phyloP scores from a whole-genome alignment of 805 yeast genomes.

The Wickerhamiella cacticola region DNA sequence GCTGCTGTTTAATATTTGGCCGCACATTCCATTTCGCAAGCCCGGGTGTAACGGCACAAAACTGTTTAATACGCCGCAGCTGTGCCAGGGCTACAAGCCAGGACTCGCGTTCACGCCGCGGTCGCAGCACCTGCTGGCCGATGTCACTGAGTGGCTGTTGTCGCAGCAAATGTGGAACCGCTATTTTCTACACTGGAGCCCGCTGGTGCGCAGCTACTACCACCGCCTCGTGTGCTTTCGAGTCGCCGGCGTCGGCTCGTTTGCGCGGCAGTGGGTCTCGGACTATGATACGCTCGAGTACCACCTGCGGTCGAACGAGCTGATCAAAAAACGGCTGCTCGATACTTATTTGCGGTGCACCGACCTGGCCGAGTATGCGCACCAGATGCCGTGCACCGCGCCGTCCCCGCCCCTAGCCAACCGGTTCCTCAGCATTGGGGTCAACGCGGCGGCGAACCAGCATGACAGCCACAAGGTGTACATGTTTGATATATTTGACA shows the following conservation, averaged over 20 bases:
- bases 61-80: background rate
- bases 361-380: constrained; percentile 12
- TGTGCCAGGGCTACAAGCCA: constrained; percentile 5
- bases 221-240: constrained; percentile 59
- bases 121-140: constrained; percentile 35
- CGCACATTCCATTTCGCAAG: constrained; percentile 32
- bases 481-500: constrained; percentile 31
- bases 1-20: constrained; percentile 64
- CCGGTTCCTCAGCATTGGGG: constrained; percentile 22
- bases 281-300: constrained; percentile 24
- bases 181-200: constrained; percentile 68
- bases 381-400: constrained; percentile 15
- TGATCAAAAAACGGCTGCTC: constrained; percentile 20
- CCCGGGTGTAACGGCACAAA: background rate
- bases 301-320: constrained; percentile 22
- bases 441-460: constrained; percentile 19
- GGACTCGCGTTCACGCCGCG: constrained; percentile 4
- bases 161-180: constrained; percentile 40
- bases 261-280: constrained; percentile 17
- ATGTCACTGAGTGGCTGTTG: constrained; percentile 44
- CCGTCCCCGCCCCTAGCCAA: constrained; percentile 27
- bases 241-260: constrained; percentile 29
- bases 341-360: constrained; percentile 18
- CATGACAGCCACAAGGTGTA: constrained; percentile 22
- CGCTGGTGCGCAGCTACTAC: constrained; percentile 60